A percentile compares a stretch with the other conserved stretches of the same genome.
phyloP scores from a whole-genome alignment of 164 flowering plant genomes.

The grape (Vitis vinifera) region DNA sequence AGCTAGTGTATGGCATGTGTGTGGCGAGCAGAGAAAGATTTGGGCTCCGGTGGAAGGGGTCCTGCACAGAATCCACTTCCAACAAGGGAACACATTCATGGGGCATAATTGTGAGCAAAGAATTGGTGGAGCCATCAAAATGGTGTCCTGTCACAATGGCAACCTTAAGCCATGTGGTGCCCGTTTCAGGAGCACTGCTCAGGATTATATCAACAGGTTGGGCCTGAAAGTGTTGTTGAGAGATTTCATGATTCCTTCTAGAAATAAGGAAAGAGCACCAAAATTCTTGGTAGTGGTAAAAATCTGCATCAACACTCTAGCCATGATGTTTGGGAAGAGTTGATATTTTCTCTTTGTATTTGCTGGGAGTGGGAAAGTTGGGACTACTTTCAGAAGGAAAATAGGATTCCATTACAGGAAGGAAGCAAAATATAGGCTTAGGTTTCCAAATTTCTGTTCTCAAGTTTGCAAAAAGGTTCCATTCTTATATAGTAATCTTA shows the following conservation, averaged over 20 bases:
- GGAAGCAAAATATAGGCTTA: no score
- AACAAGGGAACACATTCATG: no score
- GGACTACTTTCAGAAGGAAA: no score
- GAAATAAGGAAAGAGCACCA: neutral
- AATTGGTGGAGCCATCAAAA: no score
- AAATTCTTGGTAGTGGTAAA: constrained; percentile 1
- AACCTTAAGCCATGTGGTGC: constrained; percentile 12
- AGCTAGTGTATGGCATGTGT: constrained; percentile 1
- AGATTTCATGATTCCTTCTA: neutral
- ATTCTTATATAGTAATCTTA: no score
- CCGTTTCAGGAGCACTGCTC: neutral
- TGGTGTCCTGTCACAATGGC: constrained; percentile 1
- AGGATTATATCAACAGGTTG: neutral
- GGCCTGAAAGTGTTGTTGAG: neutral
- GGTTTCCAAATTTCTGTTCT: no score
- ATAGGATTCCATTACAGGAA: no score
- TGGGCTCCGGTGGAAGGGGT: no score
- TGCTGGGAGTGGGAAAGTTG: no score
- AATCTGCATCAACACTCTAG: neutral
- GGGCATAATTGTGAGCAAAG: no score
- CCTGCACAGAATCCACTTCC: no score
- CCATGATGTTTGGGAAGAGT: neutral
- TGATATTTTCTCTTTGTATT: neutral
- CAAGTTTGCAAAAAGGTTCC: no score
- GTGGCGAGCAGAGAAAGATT: constrained; percentile 1